These are phyloP conservation scores for Chrysanthemum seticuspe DNA, from an alignment of 129 eudicot genomes.

Conservation along the genomic window DNA sequence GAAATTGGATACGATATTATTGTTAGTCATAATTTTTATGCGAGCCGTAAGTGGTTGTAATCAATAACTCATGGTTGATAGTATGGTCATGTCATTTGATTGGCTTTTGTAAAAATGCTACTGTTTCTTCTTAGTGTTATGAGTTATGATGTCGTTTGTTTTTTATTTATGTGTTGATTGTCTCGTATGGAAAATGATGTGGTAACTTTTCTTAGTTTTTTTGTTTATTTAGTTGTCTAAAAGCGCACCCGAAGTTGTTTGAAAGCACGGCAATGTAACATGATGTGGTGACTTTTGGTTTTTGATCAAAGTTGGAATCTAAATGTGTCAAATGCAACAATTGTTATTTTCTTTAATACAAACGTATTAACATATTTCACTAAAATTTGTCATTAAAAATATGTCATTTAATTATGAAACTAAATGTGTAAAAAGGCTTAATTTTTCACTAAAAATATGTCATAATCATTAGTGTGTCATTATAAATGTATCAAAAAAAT, in stretches of 20 bases:
- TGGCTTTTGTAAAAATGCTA: slow-evolving; percentile 23
- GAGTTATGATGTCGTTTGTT: not conserved
- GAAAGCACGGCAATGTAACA: not conserved
- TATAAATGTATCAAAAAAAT: too few species aligned
- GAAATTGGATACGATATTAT: slow-evolving; percentile 27
- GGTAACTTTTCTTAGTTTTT: not conserved
- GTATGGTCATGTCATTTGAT: slow-evolving; percentile 19
- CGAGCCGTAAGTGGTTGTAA: slow-evolving; percentile 27
- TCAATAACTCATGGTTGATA: slow-evolving; percentile 32
- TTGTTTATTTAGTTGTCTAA: too few species aligned
- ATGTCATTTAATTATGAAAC: too few species aligned
- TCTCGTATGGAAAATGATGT: not conserved
- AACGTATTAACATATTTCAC: too few species aligned
- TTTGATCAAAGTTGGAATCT: slow-evolving; percentile 19
- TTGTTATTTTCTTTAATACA: too few species aligned
- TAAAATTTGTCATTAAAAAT: too few species aligned
- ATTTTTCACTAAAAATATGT: too few species aligned
- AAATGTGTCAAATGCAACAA: too few species aligned
- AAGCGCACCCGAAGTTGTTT: not conserved
- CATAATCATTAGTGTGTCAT: too few species aligned
- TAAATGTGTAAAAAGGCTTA: too few species aligned
- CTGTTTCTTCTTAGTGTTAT: not conserved
- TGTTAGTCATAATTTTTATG: slow-evolving; percentile 19
- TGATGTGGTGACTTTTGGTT: slow-evolving; percentile 5
- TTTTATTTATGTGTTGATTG: not conserved